Base-by-base conservation (phyloP, 2,329 filamentous ascomycete species). In the Trematosphaeria pertusa region DNA sequence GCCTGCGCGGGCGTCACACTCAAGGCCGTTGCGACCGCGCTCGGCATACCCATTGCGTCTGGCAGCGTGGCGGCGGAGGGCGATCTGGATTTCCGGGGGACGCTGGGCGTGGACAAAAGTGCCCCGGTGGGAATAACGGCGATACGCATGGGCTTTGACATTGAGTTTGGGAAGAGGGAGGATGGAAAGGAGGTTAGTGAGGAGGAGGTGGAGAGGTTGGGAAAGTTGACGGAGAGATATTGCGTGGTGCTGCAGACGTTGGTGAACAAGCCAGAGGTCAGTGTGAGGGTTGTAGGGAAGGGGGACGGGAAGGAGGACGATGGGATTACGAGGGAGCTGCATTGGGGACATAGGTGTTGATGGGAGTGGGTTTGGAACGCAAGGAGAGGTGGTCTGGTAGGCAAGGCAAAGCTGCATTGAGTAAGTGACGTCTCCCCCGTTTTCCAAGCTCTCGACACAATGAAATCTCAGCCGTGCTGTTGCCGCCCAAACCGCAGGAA, bases 1-100 rank as follows among this genome's bases (percentile, higher is more conserved):
- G 77, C 77, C 3, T 79, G 77, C 59, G 74, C 77, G 1, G 77
- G 77, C 18, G 77, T 79, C 3, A 79, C 77, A n/a, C 65, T 80
- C 19, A 78, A 78, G 52, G 77, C 77, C 8, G 77, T 80, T 1
- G 74, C 76, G 4, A 79, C 77, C 0, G 77, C 75, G 2, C 62
- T 80, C 38, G 67, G 65, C 1, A 73, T 79, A 9, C 74, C 73
- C 4, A 71, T 79, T 30, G 60, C 62, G n/a, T 62, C 62, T 2
- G 77, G 77, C 2, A 72, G 61, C 1, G 72, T 79, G 10, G 65
- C 52, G 15, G 75, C 73, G 0, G 75, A 79, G 43, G 77, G 76
- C 5, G 77, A 79, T 57, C 49, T 80, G 38, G 77, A 80, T 48
- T 80, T 79, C 58, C 68, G 72, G 40, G 77, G 77, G 2, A 79